These are phyloP conservation scores for Tylopilus vinaceipallidus DNA, from an alignment of 768 basidiomycete species.

Conservation along the genomic window DNA sequence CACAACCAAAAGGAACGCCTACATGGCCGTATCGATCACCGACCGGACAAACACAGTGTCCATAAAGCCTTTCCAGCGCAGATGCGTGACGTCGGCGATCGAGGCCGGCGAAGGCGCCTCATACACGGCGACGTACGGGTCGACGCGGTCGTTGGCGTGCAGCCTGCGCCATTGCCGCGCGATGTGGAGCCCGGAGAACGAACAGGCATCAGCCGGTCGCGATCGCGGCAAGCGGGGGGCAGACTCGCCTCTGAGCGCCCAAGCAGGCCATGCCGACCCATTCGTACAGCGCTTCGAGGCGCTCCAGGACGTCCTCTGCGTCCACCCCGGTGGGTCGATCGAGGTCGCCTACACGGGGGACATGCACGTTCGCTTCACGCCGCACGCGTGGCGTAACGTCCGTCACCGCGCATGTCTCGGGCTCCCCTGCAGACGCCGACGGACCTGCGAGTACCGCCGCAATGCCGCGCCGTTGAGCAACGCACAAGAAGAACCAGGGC, in stretches of 20 bases:
- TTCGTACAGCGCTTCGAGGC: conserved; percentile 53
- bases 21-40: conserved; percentile 46
- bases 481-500: neutral
- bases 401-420: neutral
- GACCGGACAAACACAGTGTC: conserved; percentile 49
- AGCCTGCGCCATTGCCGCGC: conserved; percentile 40
- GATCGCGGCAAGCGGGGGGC: neutral
- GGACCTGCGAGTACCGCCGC: neutral
- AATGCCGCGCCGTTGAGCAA: neutral
- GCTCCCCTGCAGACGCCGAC: neutral
- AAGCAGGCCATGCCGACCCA: conserved; percentile 73
- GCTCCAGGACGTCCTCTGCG: conserved; percentile 51
- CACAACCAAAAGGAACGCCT: neutral
- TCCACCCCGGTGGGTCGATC: conserved; percentile 30
- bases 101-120: conserved; percentile 45
- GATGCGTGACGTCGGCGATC: conserved; percentile 47
- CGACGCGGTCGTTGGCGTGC: conserved; percentile 57
- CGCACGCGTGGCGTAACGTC: conserved; percentile 24
- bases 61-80: conserved; percentile 64
- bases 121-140: conserved; percentile 70
- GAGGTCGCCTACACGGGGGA: conserved; percentile 38
- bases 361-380: conserved; percentile 34
- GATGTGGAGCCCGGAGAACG: too few relatives aligned
- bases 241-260: conserved; percentile 58
- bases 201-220: neutral